A percentile compares a stretch with the other conserved stretches of the same genome.
Conservation (phyloP, 2,329 filamentous ascomycete species). For the Cladorrhinum sp. region DNA sequence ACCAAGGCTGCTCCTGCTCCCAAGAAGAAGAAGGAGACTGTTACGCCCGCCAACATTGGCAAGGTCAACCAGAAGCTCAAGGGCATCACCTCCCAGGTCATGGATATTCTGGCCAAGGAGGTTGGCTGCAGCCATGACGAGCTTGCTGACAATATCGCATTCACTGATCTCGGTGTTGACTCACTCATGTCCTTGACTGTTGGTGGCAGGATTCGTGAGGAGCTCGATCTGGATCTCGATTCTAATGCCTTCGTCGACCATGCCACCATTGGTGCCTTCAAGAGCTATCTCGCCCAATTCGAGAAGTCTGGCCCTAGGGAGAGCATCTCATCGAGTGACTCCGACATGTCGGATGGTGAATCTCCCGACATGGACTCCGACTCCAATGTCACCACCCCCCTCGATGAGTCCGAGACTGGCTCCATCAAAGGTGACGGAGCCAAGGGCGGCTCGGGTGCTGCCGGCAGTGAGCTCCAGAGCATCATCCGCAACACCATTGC, state of each 20-base stretch:
- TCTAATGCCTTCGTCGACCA: conserved; percentile 54
- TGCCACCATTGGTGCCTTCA: conserved; percentile 53
- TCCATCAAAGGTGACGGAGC: conserved; percentile 41
- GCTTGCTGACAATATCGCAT: conserved; percentile 54
- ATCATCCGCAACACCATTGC: conserved; percentile 64
- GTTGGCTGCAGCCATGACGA: conserved; percentile 54
- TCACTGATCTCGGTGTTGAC: conserved; percentile 57
- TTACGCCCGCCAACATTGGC: conserved; percentile 45
- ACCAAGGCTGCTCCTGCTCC: conserved; percentile 35
- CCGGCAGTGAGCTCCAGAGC: conserved; percentile 44
- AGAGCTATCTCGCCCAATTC: conserved; percentile 41
- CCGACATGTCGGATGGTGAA: conserved; percentile 40
- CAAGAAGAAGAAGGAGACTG: conserved; percentile 45
- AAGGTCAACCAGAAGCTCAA: conserved; percentile 51
- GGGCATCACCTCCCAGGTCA: conserved; percentile 43
- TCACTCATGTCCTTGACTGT: conserved; percentile 61
- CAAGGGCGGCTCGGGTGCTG: conserved; percentile 31
- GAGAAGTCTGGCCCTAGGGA: conserved; percentile 32
- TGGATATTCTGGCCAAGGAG: conserved; percentile 56
- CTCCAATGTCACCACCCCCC: conserved; percentile 51
- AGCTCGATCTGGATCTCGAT: conserved; percentile 53
- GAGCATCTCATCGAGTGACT: conserved; percentile 31
- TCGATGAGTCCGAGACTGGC: conserved; percentile 51
- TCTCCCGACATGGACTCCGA: conserved; percentile 46
- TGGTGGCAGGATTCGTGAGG: conserved; percentile 54